These are phyloP conservation scores for Corallochytrium limacisporum DNA, from an alignment of 78 protist genomes.

Conservation along the genomic window DNA sequence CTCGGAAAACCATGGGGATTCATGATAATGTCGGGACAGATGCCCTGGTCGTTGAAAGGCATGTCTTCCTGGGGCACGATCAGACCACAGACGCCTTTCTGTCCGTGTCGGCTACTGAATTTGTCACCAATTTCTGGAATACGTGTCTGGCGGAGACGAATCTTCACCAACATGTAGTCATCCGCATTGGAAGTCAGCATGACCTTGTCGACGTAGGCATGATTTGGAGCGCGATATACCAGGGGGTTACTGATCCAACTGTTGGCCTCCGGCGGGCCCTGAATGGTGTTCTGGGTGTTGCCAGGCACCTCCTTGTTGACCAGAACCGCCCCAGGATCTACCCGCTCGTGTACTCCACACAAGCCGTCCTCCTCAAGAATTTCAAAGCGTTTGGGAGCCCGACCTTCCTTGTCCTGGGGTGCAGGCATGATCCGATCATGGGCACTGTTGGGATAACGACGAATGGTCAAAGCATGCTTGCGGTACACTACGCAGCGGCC, in stretches of 20 bases:
- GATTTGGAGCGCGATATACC: background rate
- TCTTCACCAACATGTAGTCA: conserved; percentile 55
- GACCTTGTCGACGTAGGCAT: conserved; percentile 63
- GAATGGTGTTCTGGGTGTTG: background rate
- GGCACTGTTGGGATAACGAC: conserved; percentile 29
- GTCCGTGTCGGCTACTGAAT: conserved; percentile 98
- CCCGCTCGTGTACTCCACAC: conserved; percentile 17
- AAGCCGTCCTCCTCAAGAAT: conserved; percentile 68
- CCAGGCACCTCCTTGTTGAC: conserved; percentile 56
- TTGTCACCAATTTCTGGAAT: conserved; percentile 99
- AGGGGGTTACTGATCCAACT: background rate
- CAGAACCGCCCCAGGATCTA: conserved; percentile 50
- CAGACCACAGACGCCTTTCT: conserved; percentile 97
- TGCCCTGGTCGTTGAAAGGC: conserved; percentile 89
- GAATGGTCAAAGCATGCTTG: conserved; percentile 39
- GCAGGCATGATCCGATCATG: background rate
- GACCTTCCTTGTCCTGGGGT: background rate
- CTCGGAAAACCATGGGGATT: conserved; percentile 97
- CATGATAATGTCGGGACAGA: conserved; percentile 98
- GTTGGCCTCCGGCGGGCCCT: background rate
- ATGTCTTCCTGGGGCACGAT: conserved; percentile 88
- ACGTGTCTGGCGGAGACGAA: conserved; percentile 62
- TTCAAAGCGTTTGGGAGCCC: background rate
- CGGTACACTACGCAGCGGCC: conserved; percentile 89
- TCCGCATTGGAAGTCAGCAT: conserved; percentile 64